Percentiles rank a stretch among this genome's conserved stretches.
phyloP scores from a whole-genome alignment of 1,284 basidiomycete genomes.

The Butyriboletus appendiculatus region DNA sequence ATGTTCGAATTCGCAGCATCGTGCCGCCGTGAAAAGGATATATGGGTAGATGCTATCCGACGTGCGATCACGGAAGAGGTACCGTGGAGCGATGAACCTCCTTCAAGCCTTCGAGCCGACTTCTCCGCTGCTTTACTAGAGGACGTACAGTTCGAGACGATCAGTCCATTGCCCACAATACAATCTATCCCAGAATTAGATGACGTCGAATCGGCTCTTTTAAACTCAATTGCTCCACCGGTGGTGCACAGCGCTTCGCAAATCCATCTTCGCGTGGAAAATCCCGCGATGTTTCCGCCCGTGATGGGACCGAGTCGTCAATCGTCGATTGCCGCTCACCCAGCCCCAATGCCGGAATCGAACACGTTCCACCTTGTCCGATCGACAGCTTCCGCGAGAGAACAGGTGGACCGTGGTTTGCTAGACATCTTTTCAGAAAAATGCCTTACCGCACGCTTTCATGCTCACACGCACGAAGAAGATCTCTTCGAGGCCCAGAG shows the following conservation, averaged over 20 bases:
- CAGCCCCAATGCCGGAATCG: conserved; percentile 50
- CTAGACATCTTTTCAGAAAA: conserved; percentile 69
- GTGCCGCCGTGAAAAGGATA: conserved; percentile 78
- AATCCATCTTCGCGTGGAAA: conserved; percentile 12
- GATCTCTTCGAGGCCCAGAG: conserved; percentile 61
- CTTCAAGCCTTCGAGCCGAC: conserved; percentile 54
- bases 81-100: conserved; percentile 59
- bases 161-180: conserved; percentile 53
- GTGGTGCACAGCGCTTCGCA: conserved; percentile 10
- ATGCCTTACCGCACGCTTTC: conserved; percentile 59
- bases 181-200: conserved; percentile 61
- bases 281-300: conserved; percentile 12
- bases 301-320: conserved; percentile 45
- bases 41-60: conserved; percentile 76
- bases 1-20: conserved; percentile 84
- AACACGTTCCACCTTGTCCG: conserved; percentile 69
- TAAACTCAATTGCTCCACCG: conserved; percentile 4
- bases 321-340: conserved; percentile 55
- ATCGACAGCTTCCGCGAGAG: conserved; percentile 65
- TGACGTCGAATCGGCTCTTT: conserved; percentile 28
- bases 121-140: conserved; percentile 37
- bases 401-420: conserved; percentile 66
- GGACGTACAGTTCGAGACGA: conserved; percentile 41
- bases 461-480: conserved; percentile 60
- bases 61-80: conserved; percentile 42